Evolutionary conservation across 1,284 basidiomycete species (phyloP).

Genomic region (Irpex lacteus): DNA sequence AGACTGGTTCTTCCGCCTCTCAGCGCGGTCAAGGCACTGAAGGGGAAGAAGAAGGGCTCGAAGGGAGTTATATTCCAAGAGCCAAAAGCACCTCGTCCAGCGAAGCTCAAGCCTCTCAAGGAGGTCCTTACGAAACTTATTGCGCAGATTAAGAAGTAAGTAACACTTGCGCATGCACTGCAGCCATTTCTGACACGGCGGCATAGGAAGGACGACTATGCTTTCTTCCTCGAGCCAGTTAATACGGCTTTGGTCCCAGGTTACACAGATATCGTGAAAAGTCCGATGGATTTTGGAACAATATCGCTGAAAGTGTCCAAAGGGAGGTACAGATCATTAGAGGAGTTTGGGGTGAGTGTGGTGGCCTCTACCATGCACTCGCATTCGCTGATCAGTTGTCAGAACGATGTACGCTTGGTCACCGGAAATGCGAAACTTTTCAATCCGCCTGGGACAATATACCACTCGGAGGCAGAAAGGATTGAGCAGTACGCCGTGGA

Average conservation of each 20-base stretch:
- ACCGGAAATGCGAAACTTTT: conserved; percentile 70
- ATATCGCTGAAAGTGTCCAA: conserved; percentile 65
- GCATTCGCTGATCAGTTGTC: neutral
- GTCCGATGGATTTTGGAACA: conserved; percentile 83
- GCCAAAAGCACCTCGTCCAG: conserved; percentile 42
- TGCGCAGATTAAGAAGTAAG: conserved; percentile 69
- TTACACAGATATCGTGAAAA: conserved; percentile 65
- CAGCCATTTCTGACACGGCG: conserved; percentile 3
- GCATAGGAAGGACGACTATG: conserved; percentile 80
- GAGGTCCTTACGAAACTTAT: conserved; percentile 67
- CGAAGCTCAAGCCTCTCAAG: conserved; percentile 75
- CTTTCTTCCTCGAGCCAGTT: conserved; percentile 77
- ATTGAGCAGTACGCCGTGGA: conserved; percentile 68
- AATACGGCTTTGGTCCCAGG: conserved; percentile 62
- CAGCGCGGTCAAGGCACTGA: conserved; percentile 32
- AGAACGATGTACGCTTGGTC: conserved; percentile 74
- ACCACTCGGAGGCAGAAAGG: conserved; percentile 66
- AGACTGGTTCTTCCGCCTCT: conserved; percentile 34
- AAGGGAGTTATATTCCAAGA: conserved; percentile 20
- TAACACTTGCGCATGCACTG: conserved; percentile 1
- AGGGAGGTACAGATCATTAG: conserved; percentile 69
- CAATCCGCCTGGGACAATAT: conserved; percentile 70
- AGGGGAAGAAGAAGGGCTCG: conserved; percentile 30
- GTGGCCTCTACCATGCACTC: neutral
- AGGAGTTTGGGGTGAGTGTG: conserved; percentile 67